phyloP scores from a whole-genome alignment of 805 yeast genomes.

The Candida succiphila region DNA sequence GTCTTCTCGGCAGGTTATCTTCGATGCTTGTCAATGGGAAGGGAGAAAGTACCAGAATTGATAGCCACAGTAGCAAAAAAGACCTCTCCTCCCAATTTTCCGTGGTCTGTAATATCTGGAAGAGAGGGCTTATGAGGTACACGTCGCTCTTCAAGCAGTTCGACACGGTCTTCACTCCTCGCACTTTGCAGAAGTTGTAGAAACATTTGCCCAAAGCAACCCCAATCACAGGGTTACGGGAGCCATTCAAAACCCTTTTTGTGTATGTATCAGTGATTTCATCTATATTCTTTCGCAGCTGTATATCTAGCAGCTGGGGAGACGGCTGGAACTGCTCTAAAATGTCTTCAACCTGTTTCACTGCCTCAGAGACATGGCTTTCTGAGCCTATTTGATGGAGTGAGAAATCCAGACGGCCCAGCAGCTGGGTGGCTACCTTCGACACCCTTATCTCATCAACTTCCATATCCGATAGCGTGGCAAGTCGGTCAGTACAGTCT shows the following conservation, averaged over 20 bases:
- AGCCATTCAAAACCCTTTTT: conserved; percentile 1
- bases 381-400: no score
- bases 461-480: no score
- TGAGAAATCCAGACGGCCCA: conserved; percentile 8
- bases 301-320: conserved; percentile 40
- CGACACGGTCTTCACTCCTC: conserved; percentile 55
- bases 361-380: not conserved
- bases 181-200: conserved; percentile 53
- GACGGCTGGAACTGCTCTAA: conserved; percentile 43
- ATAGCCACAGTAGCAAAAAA: conserved; percentile 59
- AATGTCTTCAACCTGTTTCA: conserved; percentile 9
- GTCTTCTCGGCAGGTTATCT: conserved; percentile 19
- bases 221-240: conserved; percentile 4
- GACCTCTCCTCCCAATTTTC: conserved; percentile 37
- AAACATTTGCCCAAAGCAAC: conserved; percentile 24
- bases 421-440: conserved; percentile 15
- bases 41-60: conserved; percentile 63
- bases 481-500: no score
- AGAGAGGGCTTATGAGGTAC: conserved; percentile 30
- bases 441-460: conserved; percentile 20
- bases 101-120: conserved; percentile 13
- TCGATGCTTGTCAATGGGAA: conserved; percentile 42
- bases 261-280: conserved; percentile 20
- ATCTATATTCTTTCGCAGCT: conserved; percentile 25
- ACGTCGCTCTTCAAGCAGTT: conserved; percentile 54